These are phyloP conservation scores for Sarocladium kiliense DNA, from an alignment of 2,329 filamentous ascomycete species.

Conservation along the genomic window DNA sequence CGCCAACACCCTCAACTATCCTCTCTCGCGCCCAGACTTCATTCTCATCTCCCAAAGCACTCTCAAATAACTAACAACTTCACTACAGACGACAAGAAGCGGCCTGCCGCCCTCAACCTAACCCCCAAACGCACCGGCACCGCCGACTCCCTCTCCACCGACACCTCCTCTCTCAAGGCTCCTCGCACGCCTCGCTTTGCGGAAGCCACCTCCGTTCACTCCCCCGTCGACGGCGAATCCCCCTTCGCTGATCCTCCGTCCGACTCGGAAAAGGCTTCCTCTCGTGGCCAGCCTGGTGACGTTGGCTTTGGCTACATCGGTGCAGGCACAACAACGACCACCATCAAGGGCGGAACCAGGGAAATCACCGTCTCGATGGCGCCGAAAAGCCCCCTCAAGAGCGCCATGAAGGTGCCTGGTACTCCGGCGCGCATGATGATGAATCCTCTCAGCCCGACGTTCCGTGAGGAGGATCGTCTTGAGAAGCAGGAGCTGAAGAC, in stretches of 20 bases:
- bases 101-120: conserved; percentile 51
- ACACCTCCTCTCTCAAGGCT: conserved; percentile 55
- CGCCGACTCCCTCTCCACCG: conserved; percentile 45
- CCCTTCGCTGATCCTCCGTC: conserved; percentile 52
- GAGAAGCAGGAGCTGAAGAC: conserved; percentile 79
- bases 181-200: conserved; percentile 75
- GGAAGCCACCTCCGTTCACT: conserved; percentile 74
- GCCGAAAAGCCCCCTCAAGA: conserved; percentile 79
- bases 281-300: conserved; percentile 64
- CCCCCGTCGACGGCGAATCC: conserved; percentile 59
- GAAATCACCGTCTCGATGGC: conserved; percentile 55
- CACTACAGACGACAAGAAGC: conserved; percentile 47
- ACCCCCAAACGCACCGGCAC: conserved; percentile 43
- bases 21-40: background rate
- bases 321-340: conserved; percentile 18
- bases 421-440: conserved; percentile 67
- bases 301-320: conserved; percentile 90
- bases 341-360: conserved; percentile 5
- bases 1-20: background rate
- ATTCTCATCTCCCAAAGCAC: background rate
- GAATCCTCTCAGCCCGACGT: conserved; percentile 86
- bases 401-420: conserved; percentile 81
- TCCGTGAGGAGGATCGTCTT: conserved; percentile 78
- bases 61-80: conserved; percentile 17
- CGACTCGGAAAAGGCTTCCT: conserved; percentile 44